Conservation (phyloP, 1,139 yeast species). For the Hanseniaspora uvarum region DNA sequence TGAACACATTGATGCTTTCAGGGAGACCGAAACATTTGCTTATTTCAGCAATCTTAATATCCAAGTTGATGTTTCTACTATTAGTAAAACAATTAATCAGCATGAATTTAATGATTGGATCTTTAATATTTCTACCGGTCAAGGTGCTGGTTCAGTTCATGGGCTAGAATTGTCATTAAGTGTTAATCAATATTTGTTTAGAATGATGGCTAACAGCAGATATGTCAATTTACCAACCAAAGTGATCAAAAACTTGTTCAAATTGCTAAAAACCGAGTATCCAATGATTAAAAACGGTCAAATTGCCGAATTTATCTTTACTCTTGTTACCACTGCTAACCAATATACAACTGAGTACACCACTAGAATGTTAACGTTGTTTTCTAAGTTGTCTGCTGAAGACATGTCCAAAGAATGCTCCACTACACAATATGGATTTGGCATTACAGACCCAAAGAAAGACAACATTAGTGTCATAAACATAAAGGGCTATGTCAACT, state of each 20-base stretch:
- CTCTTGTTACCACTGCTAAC: background rate
- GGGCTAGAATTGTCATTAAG: background rate
- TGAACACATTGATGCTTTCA: slow-evolving; percentile 6
- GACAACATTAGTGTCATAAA: background rate
- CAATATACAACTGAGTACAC: background rate
- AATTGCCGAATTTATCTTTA: background rate
- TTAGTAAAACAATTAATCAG: background rate
- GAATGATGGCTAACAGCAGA: slow-evolving; percentile 13
- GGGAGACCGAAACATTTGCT: slow-evolving; percentile 2
- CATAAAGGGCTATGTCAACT: background rate
- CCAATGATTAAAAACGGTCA: background rate
- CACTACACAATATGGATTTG: background rate
- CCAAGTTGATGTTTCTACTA: background rate
- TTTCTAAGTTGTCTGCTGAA: background rate
- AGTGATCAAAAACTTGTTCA: slow-evolving; percentile 1
- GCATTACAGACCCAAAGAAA: slow-evolving; percentile 10
- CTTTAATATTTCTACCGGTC: background rate
- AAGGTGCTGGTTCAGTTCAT: background rate
- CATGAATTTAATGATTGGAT: background rate
- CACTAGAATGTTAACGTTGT: slow-evolving; percentile 1
- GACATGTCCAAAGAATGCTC: background rate
- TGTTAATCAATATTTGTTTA: background rate
- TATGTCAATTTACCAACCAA: slow-evolving; percentile 6
- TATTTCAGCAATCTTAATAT: background rate
- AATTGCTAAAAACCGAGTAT: background rate